Evolutionary conservation across 371 early-diverging fungal species (phyloP), one percentile per base, ranked within the genome.

Genomic region (Umbelopsis sp.): DNA sequence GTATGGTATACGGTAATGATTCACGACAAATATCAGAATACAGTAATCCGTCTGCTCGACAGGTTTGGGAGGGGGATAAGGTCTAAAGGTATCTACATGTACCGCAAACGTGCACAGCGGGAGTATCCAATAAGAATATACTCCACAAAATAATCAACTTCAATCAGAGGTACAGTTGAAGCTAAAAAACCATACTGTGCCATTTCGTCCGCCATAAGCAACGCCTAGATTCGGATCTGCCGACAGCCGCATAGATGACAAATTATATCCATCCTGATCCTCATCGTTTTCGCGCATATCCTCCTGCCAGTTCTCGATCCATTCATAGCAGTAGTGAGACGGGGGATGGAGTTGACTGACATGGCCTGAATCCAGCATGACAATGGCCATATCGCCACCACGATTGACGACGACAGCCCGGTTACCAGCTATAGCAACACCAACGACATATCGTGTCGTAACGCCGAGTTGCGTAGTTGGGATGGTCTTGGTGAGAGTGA

Each of bases 221-320:
- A 82, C 65, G 1, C 83, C 83, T 75, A 80, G 78, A 9, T 62
- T 50, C 3, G 57, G 29, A 0, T 80, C 83, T 53, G 80, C 77
- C 7, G 80, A 79, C 18, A 82, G 48, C 22, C 80, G 68, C 6
- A 77, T 68, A 9, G 79, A 63, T 9, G 80, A 65, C 73, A 79
- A 79, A 38, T 82, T 75, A 44, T 82, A 82, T 4, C 83, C 83
- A 69, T 82, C 83, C 8, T 79, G 79, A 22, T 79, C 66, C 46
- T 78, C 77, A 65, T 82, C 83, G 63, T 79, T 80, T 11, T 76
- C 77, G 32, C 80, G 65, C 2, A 53, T 50, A 44, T 51, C 44
- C 11, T 63, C 50, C n/a, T 62, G 53, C 12, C 70, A 51, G 5
- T 50, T 46, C 8, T 80, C 76, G 51, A 80, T 75, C 83, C 80